Conservation (phyloP, 306 rosid genomes). For the Leucaena leucocephala region DNA sequence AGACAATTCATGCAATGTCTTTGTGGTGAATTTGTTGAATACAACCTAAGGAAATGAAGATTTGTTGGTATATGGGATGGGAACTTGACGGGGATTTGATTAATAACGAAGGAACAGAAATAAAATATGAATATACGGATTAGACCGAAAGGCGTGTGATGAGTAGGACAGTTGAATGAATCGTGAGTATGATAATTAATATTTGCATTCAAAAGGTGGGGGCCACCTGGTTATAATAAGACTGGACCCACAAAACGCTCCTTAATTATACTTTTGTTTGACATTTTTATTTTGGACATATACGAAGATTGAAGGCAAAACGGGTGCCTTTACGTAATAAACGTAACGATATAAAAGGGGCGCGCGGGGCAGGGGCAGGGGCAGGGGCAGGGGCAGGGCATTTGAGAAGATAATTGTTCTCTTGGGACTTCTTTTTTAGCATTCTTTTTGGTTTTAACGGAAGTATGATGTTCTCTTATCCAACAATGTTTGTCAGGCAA, state of each 20-base stretch:
- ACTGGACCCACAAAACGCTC: not conserved
- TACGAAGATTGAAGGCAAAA: not conserved
- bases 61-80: not conserved
- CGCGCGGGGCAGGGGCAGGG: too few relatives aligned
- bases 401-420: too few relatives aligned
- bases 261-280: not conserved
- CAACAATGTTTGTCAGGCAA: not conserved
- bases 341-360: not conserved
- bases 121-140: not conserved
- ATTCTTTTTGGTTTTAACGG: not conserved
- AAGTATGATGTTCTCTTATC: slow-evolving; percentile 27
- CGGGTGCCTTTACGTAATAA: not conserved
- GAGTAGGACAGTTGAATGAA: not conserved
- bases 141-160: not conserved
- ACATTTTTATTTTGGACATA: too few relatives aligned
- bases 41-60: not conserved
- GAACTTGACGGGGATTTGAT: not conserved
- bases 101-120: not conserved
- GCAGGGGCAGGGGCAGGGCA: too few relatives aligned
- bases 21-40: not conserved
- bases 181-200: not conserved
- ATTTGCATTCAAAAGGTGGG: not conserved
- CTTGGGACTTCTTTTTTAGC: not conserved
- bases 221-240: not conserved
- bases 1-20: not conserved